Conservation (phyloP, 2,329 filamentous ascomycete species). For the Diaporthe sp. region DNA sequence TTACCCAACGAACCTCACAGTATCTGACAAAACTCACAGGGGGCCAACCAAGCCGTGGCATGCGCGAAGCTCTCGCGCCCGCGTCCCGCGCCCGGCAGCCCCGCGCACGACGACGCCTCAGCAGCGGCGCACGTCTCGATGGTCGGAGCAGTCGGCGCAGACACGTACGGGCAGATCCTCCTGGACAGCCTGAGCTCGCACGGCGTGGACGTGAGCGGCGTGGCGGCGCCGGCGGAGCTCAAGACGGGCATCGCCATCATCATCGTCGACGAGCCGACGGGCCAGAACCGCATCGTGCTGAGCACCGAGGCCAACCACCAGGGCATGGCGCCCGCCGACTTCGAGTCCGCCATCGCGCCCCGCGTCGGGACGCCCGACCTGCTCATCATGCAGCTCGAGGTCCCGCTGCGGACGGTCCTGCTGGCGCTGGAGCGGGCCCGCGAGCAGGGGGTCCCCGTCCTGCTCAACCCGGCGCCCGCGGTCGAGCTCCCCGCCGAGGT, state of each 20-base stretch:
- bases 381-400: constrained; percentile 84
- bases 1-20: background rate
- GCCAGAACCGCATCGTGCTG: constrained; percentile 83
- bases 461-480: constrained; percentile 90
- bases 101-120: constrained; percentile 61
- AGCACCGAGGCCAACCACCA: constrained; percentile 78
- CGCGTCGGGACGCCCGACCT: constrained; percentile 65
- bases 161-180: constrained; percentile 75
- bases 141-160: constrained; percentile 80
- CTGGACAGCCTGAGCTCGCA: constrained; percentile 69
- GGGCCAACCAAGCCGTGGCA: constrained; percentile 94
- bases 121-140: constrained; percentile 68
- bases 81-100: constrained; percentile 49
- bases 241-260: constrained; percentile 82
- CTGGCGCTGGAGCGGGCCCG: constrained; percentile 69
- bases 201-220: constrained; percentile 72
- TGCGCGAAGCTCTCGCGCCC: constrained; percentile 83
- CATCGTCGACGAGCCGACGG: constrained; percentile 79
- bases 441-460: constrained; percentile 68
- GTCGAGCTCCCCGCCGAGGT: constrained; percentile 75
- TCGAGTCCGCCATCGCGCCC: constrained; percentile 10
- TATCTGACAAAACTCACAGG: constrained; percentile 52
- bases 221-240: constrained; percentile 58
- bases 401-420: constrained; percentile 76
- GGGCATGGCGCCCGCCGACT: constrained; percentile 29